Conservation (phyloP, 768 basidiomycete species). For the Mycena rosella region DNA sequence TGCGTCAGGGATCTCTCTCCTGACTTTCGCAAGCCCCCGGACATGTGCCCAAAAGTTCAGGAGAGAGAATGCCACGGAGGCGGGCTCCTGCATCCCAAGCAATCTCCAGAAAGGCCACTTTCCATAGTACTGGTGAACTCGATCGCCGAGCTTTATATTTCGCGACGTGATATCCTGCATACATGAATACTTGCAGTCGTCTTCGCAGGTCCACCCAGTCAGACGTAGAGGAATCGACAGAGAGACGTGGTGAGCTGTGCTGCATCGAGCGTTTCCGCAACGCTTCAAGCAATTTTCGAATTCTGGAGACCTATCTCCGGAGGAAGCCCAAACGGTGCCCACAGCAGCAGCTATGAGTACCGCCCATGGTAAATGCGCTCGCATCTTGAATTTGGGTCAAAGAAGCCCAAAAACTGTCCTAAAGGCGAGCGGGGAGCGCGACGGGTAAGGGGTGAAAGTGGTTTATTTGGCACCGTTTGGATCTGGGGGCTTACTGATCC, state of each 20-base stretch:
- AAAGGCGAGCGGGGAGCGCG: background rate
- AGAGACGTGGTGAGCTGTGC: slow-evolving; percentile 44
- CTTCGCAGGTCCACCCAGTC: slow-evolving; percentile 89
- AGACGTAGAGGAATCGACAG: slow-evolving; percentile 70
- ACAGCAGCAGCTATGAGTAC: slow-evolving; percentile 16
- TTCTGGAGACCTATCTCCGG: slow-evolving; percentile 69
- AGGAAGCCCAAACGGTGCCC: slow-evolving; percentile 58
- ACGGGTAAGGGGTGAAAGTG: background rate
- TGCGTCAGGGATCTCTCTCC: slow-evolving; percentile 56
- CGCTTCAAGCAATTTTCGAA: slow-evolving; percentile 65
- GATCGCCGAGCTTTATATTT: slow-evolving; percentile 55
- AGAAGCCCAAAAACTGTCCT: no score
- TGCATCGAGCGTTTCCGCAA: slow-evolving; percentile 60
- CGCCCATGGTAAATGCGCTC: slow-evolving; percentile 1
- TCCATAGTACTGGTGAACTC: slow-evolving; percentile 87
- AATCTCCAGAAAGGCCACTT: slow-evolving; percentile 98
- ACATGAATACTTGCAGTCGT: slow-evolving; percentile 92
- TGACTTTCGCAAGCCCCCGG: slow-evolving; percentile 66
- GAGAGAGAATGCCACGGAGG: slow-evolving; percentile 91
- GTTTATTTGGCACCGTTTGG: no score
- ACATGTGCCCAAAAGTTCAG: slow-evolving; percentile 85
- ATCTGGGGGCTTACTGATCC: no score
- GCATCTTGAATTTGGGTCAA: background rate
- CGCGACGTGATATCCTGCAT: slow-evolving; percentile 82
- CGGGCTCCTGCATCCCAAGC: slow-evolving; percentile 93